Evolutionary conservation across 306 rosid genomes (phyloP), one percentile per base, ranked within the genome.

Genomic region (Gillenia trifoliata): DNA sequence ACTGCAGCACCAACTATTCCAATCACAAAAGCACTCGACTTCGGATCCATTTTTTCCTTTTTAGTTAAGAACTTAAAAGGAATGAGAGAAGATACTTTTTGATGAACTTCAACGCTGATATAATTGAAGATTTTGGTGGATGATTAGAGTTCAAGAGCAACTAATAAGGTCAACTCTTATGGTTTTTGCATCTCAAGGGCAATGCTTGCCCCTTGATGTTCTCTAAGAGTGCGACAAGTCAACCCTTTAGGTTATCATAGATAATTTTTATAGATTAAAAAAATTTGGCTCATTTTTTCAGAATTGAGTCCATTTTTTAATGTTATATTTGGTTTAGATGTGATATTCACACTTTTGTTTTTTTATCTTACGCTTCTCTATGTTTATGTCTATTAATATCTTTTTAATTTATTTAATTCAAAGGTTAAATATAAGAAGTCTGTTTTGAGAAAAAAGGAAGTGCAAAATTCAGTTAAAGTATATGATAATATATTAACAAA

Each of bases 1-100:
- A 89, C 72, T 22, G 82, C 79, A 71, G 96, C 96, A 34, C 98
- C 98, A 16, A 89, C 77, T 38, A 79, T 4, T 49, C 98, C 98
- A 67, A 93, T 93, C 73, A 88, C 10, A 43, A 91, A 74, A 68
- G 88, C 81, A 30, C 74, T 60, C 34, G 47, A 23, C 71, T 88
- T 91, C 73, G 80, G 88, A 73, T 84, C 84, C 94, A 93, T 92
- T 72, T 34, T 80, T 45, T 30, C 60, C 36, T 22, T 52, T 50
- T 38, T 11, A 29, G 33, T 30, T 8, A 29, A 8, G 3, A 43
- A 13, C 19, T 43, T 43, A 4, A 1, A 19, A 43, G 50, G 19
- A 43, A 13, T 43, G 5, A 41, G 19, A 8, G 12, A 47, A 45
- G 23, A 20, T 25, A 52, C 59, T 20, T 52, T 52, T 52, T 8